Evolutionary conservation across 345 rosid genomes (phyloP).

Genomic region (Eucalyptus urophylla): DNA sequence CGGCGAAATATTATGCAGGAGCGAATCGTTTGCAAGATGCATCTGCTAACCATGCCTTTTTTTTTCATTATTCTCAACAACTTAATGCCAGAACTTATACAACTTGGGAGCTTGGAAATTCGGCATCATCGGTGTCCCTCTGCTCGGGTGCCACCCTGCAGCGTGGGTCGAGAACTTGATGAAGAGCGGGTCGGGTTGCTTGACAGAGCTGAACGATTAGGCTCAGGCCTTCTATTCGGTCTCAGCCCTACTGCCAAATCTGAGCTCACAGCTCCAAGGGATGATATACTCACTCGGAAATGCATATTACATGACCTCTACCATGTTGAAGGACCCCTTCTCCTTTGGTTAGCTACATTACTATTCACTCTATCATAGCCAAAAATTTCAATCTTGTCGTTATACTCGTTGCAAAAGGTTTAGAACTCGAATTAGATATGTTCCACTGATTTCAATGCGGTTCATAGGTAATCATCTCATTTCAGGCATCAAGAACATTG

Average conservation of each 20-base stretch:
- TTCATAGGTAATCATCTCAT: too few relatives aligned
- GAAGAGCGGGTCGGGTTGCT: neutral
- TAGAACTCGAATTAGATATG: too few relatives aligned
- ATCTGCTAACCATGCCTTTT: neutral
- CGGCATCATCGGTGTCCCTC: constrained; percentile 10
- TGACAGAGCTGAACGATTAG: neutral
- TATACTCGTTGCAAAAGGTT: neutral
- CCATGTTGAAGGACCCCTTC: neutral
- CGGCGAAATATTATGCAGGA: neutral
- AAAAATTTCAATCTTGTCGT: neutral
- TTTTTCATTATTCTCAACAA: neutral
- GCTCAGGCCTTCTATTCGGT: neutral
- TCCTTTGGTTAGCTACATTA: neutral
- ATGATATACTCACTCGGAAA: neutral
- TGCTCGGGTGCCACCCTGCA: constrained; percentile 22
- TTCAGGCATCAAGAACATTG: neutral
- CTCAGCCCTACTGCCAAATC: neutral
- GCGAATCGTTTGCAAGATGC: neutral
- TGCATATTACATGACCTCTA: neutral
- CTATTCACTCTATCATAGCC: neutral
- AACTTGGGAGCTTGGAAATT: constrained; percentile 24
- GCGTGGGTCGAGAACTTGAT: neutral
- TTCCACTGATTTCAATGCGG: too few relatives aligned
- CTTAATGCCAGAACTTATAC: neutral
- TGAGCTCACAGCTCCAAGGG: neutral